Base-by-base conservation (phyloP, 768 basidiomycete genomes). In the Kwoniella heveanensis region DNA sequence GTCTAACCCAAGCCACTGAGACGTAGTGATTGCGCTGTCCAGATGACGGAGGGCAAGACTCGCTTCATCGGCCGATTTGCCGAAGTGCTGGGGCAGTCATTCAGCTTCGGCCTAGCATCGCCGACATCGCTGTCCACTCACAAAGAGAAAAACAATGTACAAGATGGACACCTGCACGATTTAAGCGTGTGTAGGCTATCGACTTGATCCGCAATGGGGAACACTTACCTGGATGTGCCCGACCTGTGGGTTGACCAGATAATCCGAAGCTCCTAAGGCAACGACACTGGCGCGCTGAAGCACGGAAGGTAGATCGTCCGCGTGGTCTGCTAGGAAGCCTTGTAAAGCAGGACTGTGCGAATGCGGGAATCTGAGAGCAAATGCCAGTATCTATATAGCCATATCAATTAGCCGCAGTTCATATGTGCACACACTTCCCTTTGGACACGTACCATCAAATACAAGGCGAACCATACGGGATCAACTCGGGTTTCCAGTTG, bases 91-190 rank as follows among this genome's bases (percentile, higher is more conserved):
- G n/a, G n/a, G n/a, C n/a, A 37, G 9, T 15, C 19, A 37, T 12
- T 62, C 36, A n/a, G n/a, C n/a, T n/a, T n/a, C n/a, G n/a, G n/a
- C n/a, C n/a, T n/a, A n/a, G n/a, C n/a, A n/a, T n/a, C n/a, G n/a
- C n/a, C n/a, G n/a, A n/a, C n/a, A n/a, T n/a, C n/a, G n/a, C n/a
- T n/a, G n/a, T n/a, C n/a, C n/a, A 68, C 66, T 55, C 30, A 68
- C 66, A 26, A 68, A 68, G 17, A 64, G 66, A 53, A 54, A 68
- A 3, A 51, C n/a, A 21, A 64, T 27, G 29, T 68, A 68, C 10
- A 60, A 29, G 26, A 68, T 32, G 26, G 51, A 48, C 7, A 57
- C 54, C 65, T 66, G 46, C 15, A 29, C 51, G 17, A 25, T 10
- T 26, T n/a, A n/a, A n/a, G n/a, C n/a, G n/a, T n/a, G n/a, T n/a